Evolutionary conservation across 805 yeast species (phyloP), one percentile per base, ranked within the genome.

Genomic region (Candida germanica): DNA sequence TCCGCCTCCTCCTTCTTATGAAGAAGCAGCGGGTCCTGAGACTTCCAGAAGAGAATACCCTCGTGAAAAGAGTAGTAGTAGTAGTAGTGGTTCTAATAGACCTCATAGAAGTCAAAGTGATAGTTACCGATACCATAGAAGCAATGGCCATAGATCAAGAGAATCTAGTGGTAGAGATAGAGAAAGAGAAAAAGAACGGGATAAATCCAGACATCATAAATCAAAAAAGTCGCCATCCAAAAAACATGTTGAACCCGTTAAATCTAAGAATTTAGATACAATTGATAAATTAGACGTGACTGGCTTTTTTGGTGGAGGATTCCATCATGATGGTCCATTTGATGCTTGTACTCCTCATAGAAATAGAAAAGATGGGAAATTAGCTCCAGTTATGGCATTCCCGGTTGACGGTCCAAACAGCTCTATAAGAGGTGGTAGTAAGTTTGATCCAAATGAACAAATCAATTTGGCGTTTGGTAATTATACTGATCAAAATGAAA

Each of bases 301-400:
- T 9, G 97, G 96, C 1, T 73, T 89, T 43, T 89, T 86, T 56
- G 97, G 96, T 17, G 81, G 86, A 32, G 87, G 94, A 2, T 93
- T 93, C 73, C 98, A 93, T 61, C 98, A 93, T 60, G 98, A 93
- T 64, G 98, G 98, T 9, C 98, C 98, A 11, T 93, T 93, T 58
- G 98, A 93, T 58, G 98, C 98, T 1, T 91, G 98, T 60, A 85
- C 94, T 3, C 98, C 98, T 6, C 96, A 87, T 59, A 80, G 98
- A 58, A 93, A 93, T 62, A n/a, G n/a, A n/a, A 85, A 83, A 63
- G 71, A 77, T 39, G 65, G 63, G 46, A 67, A 71, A 53, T 80
- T 78, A 30, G 95, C 97, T 0, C 98, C 98, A 4, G 96, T 93
- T 11, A 69, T 79, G 66, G 98, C 98, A 0, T 93, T 91, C 72